Evolutionary conservation across 345 rosid genomes (phyloP), one percentile per base, ranked within the genome.

Genomic region (Triadica sebifera): DNA sequence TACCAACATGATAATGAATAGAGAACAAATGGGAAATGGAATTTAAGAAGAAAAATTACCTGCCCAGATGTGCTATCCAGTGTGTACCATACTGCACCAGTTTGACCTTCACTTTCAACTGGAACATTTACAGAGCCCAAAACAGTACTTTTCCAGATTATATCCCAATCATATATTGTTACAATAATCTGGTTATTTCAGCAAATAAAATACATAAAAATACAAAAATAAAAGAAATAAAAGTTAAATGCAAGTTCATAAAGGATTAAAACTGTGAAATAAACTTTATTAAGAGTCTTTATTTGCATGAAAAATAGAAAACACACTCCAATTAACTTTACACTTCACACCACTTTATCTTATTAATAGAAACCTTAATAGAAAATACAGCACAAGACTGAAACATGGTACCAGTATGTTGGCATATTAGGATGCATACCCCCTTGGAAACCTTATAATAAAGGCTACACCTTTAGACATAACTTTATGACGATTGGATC

Each of bases 131-230:
- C 99, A 38, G 99, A 90, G 82, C 98, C 98, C 77, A 95, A 97
- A 78, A 87, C 86, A 61, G 99, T 83, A 87, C 99, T 95, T 85
- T 93, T 95, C 99, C 99, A 95, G 78, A 95, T 90, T 74, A 95
- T 93, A 83, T 95, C 99, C 99, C 99, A 95, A 74, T 95, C 99
- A 85, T 93, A 93, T 85, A 95, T 93, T 50, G 98, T 91, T 67
- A 93, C 96, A 77, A 81, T 90, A 75, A 95, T 95, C 99, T 95
- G 90, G 50, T 66, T 73, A 7, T 24, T 58, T 19, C 34, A 66
- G 22, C 68, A 70, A 11, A 58, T 12, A 58, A 8, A 57, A n/a
- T 13, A 65, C 56, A 67, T 45, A 39, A 49, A 47, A 62, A 65
- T 17, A 58, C n/a, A 15, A 41, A 41, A n/a, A n/a, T n/a, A n/a